phyloP scores from a whole-genome alignment of 176 grass and related monocot genomes.

The Saccharum spontaneum region DNA sequence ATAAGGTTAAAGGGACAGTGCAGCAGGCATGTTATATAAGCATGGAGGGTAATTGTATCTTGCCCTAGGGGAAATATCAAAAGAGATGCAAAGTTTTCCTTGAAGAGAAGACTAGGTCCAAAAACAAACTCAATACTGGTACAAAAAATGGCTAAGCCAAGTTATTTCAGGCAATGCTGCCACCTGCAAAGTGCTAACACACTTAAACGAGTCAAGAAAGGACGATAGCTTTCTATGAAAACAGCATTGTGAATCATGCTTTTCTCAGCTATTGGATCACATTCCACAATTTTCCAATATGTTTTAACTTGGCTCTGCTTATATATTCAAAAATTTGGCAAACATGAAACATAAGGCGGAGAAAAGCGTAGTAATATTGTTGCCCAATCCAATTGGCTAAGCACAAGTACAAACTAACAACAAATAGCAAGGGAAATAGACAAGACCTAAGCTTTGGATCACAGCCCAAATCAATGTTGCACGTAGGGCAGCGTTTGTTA shows the following conservation, averaged over 20 bases:
- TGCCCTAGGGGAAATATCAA: not conserved
- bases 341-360: not conserved
- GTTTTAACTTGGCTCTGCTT: not conserved
- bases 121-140: not conserved
- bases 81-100: not conserved
- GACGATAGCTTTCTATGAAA: not conserved
- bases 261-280: not conserved
- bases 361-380: not conserved
- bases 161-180: not conserved
- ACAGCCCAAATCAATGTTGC: constrained; percentile 36
- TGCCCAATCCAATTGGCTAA: not conserved
- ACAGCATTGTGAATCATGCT: not conserved
- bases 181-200: not conserved
- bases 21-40: not conserved
- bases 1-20: not conserved
- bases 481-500: constrained; percentile 40
- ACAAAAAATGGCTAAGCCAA: not conserved
- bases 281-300: not conserved
- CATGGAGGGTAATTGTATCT: not conserved
- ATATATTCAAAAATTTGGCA: not conserved
- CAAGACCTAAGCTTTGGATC: constrained; percentile 45
- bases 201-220: not conserved
- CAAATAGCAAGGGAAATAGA: constrained; percentile 13
- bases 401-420: not conserved
- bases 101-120: not conserved